phyloP scores from a whole-genome alignment of 106 monocot species.

The Chionographis japonica region DNA sequence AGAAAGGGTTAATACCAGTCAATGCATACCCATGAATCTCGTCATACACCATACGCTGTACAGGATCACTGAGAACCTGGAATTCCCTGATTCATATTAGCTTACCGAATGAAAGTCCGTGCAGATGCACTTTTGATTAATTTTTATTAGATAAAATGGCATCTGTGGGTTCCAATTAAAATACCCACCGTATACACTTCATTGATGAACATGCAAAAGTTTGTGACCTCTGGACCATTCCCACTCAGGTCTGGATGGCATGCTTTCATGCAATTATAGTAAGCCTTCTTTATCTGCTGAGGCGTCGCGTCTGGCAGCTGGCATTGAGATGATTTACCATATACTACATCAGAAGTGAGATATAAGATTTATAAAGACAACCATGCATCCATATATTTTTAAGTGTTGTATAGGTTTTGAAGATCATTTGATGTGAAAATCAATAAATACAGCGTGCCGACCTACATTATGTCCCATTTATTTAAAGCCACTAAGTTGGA shows the following conservation, averaged over 20 bases:
- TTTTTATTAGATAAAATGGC: not conserved
- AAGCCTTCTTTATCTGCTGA: slow-evolving; percentile 92
- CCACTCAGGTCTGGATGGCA: slow-evolving; percentile 97
- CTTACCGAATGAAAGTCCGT: slow-evolving; percentile 1
- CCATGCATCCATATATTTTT: too few relatives aligned
- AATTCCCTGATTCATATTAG: slow-evolving; percentile 36
- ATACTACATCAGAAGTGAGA: not conserved
- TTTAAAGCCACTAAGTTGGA: too few relatives aligned
- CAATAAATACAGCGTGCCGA: too few relatives aligned
- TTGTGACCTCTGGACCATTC: slow-evolving; percentile 72
- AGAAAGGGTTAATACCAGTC: slow-evolving; percentile 86
- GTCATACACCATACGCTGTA: slow-evolving; percentile 91
- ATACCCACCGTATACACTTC: slow-evolving; percentile 74
- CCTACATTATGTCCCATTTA: too few relatives aligned
- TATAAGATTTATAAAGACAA: too few relatives aligned
- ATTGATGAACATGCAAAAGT: slow-evolving; percentile 98
- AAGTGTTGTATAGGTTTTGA: not conserved
- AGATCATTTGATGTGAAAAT: too few relatives aligned
- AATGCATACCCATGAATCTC: slow-evolving; percentile 89
- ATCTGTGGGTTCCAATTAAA: slow-evolving; percentile 6
- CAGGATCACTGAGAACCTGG: slow-evolving; percentile 96
- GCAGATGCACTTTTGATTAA: too few relatives aligned
- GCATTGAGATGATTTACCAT: not conserved
- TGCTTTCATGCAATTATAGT: slow-evolving; percentile 94
- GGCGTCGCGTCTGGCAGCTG: slow-evolving; percentile 94